Evolutionary conservation across 805 yeast species (phyloP).

Genomic region (Lachancea sp.): DNA sequence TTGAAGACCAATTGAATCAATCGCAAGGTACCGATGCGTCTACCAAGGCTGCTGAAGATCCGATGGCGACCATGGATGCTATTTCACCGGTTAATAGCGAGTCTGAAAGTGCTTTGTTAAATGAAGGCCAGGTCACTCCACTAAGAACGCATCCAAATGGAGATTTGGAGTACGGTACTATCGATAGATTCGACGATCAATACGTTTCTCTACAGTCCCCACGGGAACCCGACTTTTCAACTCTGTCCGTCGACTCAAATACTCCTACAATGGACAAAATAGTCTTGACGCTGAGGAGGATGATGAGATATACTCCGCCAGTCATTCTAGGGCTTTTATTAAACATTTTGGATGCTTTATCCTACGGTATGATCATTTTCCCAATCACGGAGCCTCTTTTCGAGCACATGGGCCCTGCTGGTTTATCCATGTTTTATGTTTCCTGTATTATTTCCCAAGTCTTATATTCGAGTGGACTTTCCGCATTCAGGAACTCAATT

Average conservation of each 20-base stretch:
- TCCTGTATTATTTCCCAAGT: conserved; percentile 87
- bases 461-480: conserved; percentile 83
- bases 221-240: neutral
- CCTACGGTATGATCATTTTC: conserved; percentile 96
- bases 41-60: neutral
- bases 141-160: neutral
- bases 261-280: conserved; percentile 2
- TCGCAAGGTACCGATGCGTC: neutral
- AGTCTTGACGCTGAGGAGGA: neutral
- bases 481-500: conserved; percentile 82
- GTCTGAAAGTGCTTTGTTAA: neutral
- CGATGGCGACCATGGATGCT: neutral
- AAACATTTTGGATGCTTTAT: conserved; percentile 85
- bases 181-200: conserved; percentile 2
- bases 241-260: conserved; percentile 1
- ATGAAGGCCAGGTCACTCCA: neutral
- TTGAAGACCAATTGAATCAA: conserved; percentile 3
- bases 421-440: conserved; percentile 88
- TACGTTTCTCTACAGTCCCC: conserved; percentile 7
- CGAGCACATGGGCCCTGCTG: conserved; percentile 75
- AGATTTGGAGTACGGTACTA: conserved; percentile 7
- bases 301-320: conserved; percentile 48
- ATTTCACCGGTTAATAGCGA: conserved; percentile 4
- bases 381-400: conserved; percentile 81
- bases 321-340: conserved; percentile 79